A percentile compares a stretch with the other conserved stretches of the same genome.
Conservation (phyloP, 2,329 filamentous ascomycete species). For the Fusarium clavum region DNA sequence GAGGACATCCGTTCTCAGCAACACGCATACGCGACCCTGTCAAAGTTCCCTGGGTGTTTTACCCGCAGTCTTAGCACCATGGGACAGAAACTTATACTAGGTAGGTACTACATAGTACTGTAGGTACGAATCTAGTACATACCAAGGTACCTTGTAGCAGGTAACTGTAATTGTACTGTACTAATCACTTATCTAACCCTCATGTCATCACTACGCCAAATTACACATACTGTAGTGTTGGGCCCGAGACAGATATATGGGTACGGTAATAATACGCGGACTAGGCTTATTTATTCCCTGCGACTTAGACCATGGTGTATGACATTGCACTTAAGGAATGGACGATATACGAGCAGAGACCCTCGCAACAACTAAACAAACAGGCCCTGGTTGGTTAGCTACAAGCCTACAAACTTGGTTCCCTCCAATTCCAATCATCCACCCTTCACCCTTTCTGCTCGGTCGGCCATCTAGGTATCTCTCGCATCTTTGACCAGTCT, state of each 20-base stretch:
- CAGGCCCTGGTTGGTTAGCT: slow-evolving; percentile 11
- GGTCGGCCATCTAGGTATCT: not conserved
- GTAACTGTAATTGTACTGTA: not conserved
- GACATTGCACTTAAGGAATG: slow-evolving; percentile 6
- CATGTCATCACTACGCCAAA: slow-evolving; percentile 16
- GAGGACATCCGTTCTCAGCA: slow-evolving; percentile 16
- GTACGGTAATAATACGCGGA: slow-evolving; percentile 22
- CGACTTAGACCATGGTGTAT: not conserved
- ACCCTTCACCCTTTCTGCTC: not conserved
- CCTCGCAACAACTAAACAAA: slow-evolving; percentile 3
- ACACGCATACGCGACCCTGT: slow-evolving; percentile 31
- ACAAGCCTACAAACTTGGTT: not conserved
- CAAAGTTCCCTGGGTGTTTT: slow-evolving; percentile 12
- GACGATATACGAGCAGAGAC: slow-evolving; percentile 12
- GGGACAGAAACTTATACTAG: not conserved
- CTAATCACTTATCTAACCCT: slow-evolving; percentile 25
- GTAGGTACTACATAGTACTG: not conserved
- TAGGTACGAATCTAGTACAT: not conserved
- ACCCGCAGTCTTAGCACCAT: slow-evolving; percentile 9
- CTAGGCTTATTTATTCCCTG: slow-evolving; percentile 15
- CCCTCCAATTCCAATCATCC: slow-evolving; percentile 1
- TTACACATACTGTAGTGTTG: slow-evolving; percentile 26
- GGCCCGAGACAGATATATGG: slow-evolving; percentile 35
- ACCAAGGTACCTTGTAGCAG: not conserved
- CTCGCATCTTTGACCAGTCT: not conserved